Base-by-base conservation (phyloP, 768 basidiomycete genomes). In the Russula vinacea region DNA sequence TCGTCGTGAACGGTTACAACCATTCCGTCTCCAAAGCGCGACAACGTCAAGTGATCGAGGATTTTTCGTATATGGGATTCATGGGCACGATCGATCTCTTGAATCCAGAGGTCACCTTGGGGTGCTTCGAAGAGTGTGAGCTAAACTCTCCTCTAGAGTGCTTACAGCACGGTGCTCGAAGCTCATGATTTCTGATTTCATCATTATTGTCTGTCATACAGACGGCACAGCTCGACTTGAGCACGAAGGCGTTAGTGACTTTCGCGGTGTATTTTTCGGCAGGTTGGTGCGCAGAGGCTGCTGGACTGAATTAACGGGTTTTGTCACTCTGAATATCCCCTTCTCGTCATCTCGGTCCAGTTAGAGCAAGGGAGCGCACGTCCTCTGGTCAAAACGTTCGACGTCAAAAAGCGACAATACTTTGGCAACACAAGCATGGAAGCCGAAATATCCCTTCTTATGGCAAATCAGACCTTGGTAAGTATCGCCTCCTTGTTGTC, bases 341-440 rank as follows among this genome's bases (percentile, higher is more conserved):
- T 26, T 2, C 60, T 32, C 65, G n/a, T 32, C 17, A 50, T 32
- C 24, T 22, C 22, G 55, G 22, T 50, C 16, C 77, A 82, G 90
- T 65, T 87, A 56, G 77, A 78, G 65, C 82, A 87, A 70, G 88
- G 88, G 16, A 78, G 81, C 32, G 89, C 91, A 0, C 84, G 96
- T 6, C 71, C 78, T 3, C 78, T 95, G 39, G 80, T 93, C 54
- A 74, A 77, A 54, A 82, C 77, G 58, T 96, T 92, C 65, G 88
- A 92, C 65, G 89, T 99, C 55, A 98, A 97, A 74, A 92, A 92
- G 69, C 83, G 97, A 10, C 77, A 78, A 16, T 98, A 90, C 71
- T 98, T 86, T 73, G 97, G 97, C 3, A 99, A 95, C 68, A 99
- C 97, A 0, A 92, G 91, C 70, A 99, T 99, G 97, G 95, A 97